A percentile compares a stretch with the other conserved stretches of the same genome.
Conservation (phyloP, 2,329 filamentous ascomycete species). For the Mycogone perniciosa region DNA sequence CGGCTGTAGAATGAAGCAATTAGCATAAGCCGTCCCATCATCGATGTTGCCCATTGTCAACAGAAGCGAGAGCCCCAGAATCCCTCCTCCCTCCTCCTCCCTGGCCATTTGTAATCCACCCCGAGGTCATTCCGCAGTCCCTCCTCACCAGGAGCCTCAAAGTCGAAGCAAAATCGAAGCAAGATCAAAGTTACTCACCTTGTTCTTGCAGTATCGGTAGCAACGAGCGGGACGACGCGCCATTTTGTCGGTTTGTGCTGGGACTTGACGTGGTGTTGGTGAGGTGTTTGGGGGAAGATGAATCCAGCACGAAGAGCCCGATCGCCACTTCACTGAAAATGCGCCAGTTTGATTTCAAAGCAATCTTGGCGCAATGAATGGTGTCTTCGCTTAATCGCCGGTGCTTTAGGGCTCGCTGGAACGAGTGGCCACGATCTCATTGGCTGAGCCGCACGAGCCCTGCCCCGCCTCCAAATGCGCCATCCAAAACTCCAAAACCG, state of each 20-base stretch:
- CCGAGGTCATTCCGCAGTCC: constrained; percentile 5
- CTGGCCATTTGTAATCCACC: constrained; percentile 2
- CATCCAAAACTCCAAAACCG: constrained; percentile 17
- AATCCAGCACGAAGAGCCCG: constrained; percentile 22
- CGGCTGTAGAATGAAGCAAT: constrained; percentile 48
- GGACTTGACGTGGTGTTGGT: constrained; percentile 25
- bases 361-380: constrained; percentile 30
- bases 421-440: constrained; percentile 16
- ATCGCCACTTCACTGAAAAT: constrained; percentile 25
- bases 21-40: constrained; percentile 12
- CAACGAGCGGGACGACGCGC: constrained; percentile 98
- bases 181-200: constrained; percentile 55
- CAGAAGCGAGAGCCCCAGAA: no score
- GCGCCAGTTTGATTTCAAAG: constrained; percentile 49
- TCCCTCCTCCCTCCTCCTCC: constrained; percentile 1
- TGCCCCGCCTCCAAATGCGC: constrained; percentile 17
- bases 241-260: constrained; percentile 74
- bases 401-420: constrained; percentile 33
- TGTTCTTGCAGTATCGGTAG: constrained; percentile 99
- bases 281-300: constrained; percentile 30
- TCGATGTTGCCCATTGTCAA: no score
- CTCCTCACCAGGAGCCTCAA: constrained; percentile 11
- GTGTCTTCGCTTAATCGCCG: constrained; percentile 32
- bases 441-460: constrained; percentile 20
- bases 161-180: neutral